These are phyloP conservation scores for Candida coleopterorum DNA, from an alignment of 805 yeast genomes.

Conservation along the genomic window DNA sequence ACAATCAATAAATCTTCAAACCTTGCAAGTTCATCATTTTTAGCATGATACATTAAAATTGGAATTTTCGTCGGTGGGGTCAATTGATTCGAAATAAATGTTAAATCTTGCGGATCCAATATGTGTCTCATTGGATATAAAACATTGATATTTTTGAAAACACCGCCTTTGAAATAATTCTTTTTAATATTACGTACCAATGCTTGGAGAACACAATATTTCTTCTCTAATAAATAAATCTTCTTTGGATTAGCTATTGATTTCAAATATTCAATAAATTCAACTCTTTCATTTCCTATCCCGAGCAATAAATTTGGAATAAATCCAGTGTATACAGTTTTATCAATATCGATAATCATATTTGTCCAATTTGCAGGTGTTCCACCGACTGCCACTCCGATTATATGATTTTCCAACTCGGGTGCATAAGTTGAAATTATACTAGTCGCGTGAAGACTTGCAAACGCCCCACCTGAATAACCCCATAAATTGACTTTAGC, in stretches of 20 bases:
- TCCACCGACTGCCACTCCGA: slow-evolving; percentile 34
- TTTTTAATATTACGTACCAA: too few relatives aligned
- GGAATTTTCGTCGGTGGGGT: slow-evolving; percentile 19
- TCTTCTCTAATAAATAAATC: too few relatives aligned
- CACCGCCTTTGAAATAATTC: too few relatives aligned
- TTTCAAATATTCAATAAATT: slow-evolving; percentile 4
- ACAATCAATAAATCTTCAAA: slow-evolving; percentile 15
- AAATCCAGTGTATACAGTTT: slow-evolving; percentile 25
- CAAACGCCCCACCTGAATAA: slow-evolving; percentile 35
- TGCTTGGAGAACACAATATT: too few relatives aligned
- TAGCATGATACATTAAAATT: slow-evolving; percentile 17
- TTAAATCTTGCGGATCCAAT: too few relatives aligned
- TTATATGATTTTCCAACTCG: slow-evolving; percentile 19
- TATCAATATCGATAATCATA: slow-evolving; percentile 19
- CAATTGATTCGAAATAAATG: not conserved
- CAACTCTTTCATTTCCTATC: slow-evolving; percentile 26
- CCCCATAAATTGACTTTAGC: slow-evolving; percentile 28
- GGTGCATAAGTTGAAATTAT: slow-evolving; percentile 33
- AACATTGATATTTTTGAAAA: too few relatives aligned
- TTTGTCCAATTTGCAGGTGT: slow-evolving; percentile 28
- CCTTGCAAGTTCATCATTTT: slow-evolving; percentile 16
- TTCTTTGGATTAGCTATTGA: too few relatives aligned
- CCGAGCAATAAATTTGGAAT: slow-evolving; percentile 26
- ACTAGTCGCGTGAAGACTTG: slow-evolving; percentile 34
- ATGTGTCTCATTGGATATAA: too few relatives aligned